Evolutionary conservation across 352 stramenopile genomes (phyloP), one percentile per base, ranked within the genome.

Genomic region (Phytophthora sojae): DNA sequence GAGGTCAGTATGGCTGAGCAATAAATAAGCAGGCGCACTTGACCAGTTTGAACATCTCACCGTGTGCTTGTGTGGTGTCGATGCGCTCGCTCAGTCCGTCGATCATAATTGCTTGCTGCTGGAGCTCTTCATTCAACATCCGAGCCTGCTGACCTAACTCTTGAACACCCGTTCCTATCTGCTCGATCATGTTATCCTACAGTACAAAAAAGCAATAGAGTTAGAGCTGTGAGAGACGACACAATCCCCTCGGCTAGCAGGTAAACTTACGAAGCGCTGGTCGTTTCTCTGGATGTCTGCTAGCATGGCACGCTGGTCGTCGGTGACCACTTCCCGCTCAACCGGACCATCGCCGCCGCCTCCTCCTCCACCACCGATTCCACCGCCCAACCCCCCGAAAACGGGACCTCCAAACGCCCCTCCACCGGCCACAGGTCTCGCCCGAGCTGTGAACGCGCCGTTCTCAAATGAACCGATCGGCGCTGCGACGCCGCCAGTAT

Each of bases 31-130:
- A 49, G 15, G 42, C 42, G 17, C 37, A 17, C 63, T 42, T 8
- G 2, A 35, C 26, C 37, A 12, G 4, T 15, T 21, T 47, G 14
- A 56, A 7, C 26, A 51, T 51, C 53, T 52, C 75, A 96, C 89
- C 89, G 44, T 94, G 88, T 35, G 80, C 83, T 57, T 85, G 82
- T 26, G 89, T 95, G 8, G 75, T 95, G 60, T 96, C 87, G 69
- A 95, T 96, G 0, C 87, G 77, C 44, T 93, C 83, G 55, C 91
- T 79, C 26, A 96, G 77, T 2, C 87, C 89, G 58, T 95, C 87
- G 59, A 95, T 93, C 89, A 96, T 96, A 61, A 96, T 92, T 57
- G 84, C 90, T 56, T 96, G 89, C 62, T 96, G 87, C 64, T 93
- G 84, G 29, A 96, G 73, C 71, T 96, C 89, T 51, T 96, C 86